Evolutionary conservation across 2,329 filamentous ascomycete genomes (phyloP), one percentile per base, ranked within the genome.

Genomic region (Coniochaeta sp.): DNA sequence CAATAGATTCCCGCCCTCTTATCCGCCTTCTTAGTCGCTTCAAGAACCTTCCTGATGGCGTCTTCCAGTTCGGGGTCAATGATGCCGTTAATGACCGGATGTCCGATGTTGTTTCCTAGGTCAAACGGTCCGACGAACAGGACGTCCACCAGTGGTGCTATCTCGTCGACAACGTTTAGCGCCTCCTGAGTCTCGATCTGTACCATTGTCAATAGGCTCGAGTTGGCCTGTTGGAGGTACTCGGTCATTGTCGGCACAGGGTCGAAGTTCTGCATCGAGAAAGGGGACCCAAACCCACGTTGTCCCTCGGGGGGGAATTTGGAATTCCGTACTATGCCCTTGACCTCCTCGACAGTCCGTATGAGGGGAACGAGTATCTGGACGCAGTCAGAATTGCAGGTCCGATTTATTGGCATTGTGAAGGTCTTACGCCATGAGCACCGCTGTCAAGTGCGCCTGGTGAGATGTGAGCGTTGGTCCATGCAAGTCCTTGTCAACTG

Each of bases 121-220:
- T 89, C 86, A 67, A 87, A 88, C 1, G 86, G 86, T 0, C 86
- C 86, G 55, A 89, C 78, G 68, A 88, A 88, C 26, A 89, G 72
- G 4, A 86, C 79, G 62, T 89, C 86, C 24, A 89, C 83, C 73
- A 24, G 86, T 75, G 22, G 80, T 76, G 84, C 84, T 69, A 89
- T 89, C 55, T 81, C 82, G 36, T 88, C 84, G 1, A 88, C 79
- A 14, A 73, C 72, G 1, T 84, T 80, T 16, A 89, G 73, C 0
- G 85, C 85, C 68, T 87, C 85, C 62, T 76, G 75, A 0, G 86
- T 88, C 73, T 89, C 86, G 58, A 89, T 88, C 70, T 89, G 86
- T 12, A 88, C 83, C 73, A 88, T 86, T 17, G 83, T 87, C 61
- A 89, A 69, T 24, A 89, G 75, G 32, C 78, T 77, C 9, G 78